Evolutionary conservation across 2,329 filamentous ascomycete genomes (phyloP), one percentile per base, ranked within the genome.

Genomic region (Hymenoscyphus repandus): DNA sequence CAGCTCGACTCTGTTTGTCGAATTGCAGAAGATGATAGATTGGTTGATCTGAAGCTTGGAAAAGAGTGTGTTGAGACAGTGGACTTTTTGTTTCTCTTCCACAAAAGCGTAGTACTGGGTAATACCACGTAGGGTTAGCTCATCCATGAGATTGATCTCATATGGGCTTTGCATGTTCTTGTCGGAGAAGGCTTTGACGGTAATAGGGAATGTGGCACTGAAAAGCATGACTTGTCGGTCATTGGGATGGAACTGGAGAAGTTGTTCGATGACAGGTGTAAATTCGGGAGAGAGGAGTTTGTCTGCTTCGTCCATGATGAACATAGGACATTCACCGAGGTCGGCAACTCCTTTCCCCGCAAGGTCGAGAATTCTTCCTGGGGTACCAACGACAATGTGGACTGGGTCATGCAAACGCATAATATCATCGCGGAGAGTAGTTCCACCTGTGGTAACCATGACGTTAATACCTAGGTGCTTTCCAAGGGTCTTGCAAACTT

Each of bases 1-100:
- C 47, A 99, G 79, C 72, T 99, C 93, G 54, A 99, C 93, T 59
- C 93, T 89, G 70, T 97, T 97, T 48, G 93, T 99, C 37, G 93
- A 99, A 73, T 99, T 99, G 75, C 93, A 99, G 76, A 99, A 99
- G 69, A 99, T 99, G 74, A 99, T 99, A 56, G 95, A 99, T 75
- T 99, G 93, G 74, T 99, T 99, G 74, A 99, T 99, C 72, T 99
- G 92, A 13, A 99, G 83, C 72, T 96, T 96, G 62, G 91, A 96
- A 77, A 99, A 99, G 57, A 99, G 85, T 0, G 93, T 99, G 75
- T 99, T 99, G 59, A 99, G 75, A 70, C 93, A 99, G 74, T 99
- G 95, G 17, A 99, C 93, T 74, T 99, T 99, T 69, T 96, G 90
- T 74, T 96, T 96, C 74, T 99, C 93, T 71, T 99, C 93, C 47